Evolutionary conservation across 257 asterid species (phyloP), one percentile per base, ranked within the genome.

Genomic region (Ophiorrhiza pumila): DNA sequence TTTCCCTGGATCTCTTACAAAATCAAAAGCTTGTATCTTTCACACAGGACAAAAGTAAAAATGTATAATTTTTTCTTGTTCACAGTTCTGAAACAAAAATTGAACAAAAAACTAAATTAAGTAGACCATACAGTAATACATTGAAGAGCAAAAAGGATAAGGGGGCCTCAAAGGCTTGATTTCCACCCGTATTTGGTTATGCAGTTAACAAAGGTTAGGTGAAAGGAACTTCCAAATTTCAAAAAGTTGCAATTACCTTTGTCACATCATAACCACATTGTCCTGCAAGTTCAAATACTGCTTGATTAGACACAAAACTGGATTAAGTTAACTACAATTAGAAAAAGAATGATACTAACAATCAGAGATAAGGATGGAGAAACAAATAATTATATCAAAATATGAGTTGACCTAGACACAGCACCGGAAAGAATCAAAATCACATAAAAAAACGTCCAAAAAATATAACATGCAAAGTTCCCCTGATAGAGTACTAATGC

Each of bases 251-350:
- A 83, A 82, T 84, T 76, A 91, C 98, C 95, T 65, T 85, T 66
- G 83, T 74, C 70, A 86, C 67, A 77, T 94, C 76, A 79, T 85
- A 91, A 53, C 98, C 97, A 32, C 97, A 91, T 76, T 88, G 93
- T 69, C 97, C 97, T 94, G 96, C 79, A 88, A 69, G 72, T 57
- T 56, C 69, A 68, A 81, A 83, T 61, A 81, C 14, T 35, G 71
- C 58, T 68, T 59, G 35, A 78, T 84, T 45, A 81, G 85, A 53
- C 15, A 73, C 12, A 53, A 57, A 9, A 8, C 17, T 31, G 49
- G 22, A 32, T n/a, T 39, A 25, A 35, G 11, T 7, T 31, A 14
- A 57, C 57, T 22, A 37, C 37, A 71, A 41, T 58, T 23, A 22
- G 31, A 63, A 34, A 62, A 29, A 43, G 50, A 22, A 66, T 1